These are phyloP conservation scores for Aspergillus intermedius DNA, from an alignment of 2,329 filamentous ascomycete genomes.

Conservation along the genomic window DNA sequence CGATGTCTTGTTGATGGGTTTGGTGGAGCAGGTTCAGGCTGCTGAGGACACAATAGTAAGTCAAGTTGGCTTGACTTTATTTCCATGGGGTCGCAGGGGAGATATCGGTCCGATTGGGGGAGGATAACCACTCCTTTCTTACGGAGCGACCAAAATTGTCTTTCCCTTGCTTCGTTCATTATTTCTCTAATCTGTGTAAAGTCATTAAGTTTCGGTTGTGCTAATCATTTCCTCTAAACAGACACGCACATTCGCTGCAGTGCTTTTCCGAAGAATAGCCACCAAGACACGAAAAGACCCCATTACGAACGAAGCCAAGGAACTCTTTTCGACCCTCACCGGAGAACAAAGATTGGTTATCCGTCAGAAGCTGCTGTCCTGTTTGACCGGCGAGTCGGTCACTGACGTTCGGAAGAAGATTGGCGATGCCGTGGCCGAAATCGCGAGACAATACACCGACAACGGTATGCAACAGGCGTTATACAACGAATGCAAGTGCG, in stretches of 20 bases:
- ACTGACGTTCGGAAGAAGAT: constrained; percentile 84
- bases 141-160: neutral
- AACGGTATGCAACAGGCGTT: constrained; percentile 56
- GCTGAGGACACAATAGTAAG: constrained; percentile 67
- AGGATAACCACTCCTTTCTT: too few relatives aligned
- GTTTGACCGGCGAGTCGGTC: constrained; percentile 65
- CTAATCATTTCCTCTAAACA: constrained; percentile 31
- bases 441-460: constrained; percentile 91
- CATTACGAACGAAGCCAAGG: constrained; percentile 62
- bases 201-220: constrained; percentile 1
- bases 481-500: too few relatives aligned
- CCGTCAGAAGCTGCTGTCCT: constrained; percentile 74
- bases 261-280: constrained; percentile 89
- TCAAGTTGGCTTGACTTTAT: constrained; percentile 7
- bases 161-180: neutral
- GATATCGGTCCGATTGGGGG: too few relatives aligned
- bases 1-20: constrained; percentile 84
- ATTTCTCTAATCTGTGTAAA: neutral
- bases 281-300: constrained; percentile 76
- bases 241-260: constrained; percentile 85
- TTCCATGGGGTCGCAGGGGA: neutral
- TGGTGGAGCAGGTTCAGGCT: constrained; percentile 83
- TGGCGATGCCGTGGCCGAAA: constrained; percentile 92
- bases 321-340: constrained; percentile 77
- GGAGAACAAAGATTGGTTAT: constrained; percentile 70